Conservation (phyloP, 768 basidiomycete genomes). For the Pleurotus eryngii region DNA sequence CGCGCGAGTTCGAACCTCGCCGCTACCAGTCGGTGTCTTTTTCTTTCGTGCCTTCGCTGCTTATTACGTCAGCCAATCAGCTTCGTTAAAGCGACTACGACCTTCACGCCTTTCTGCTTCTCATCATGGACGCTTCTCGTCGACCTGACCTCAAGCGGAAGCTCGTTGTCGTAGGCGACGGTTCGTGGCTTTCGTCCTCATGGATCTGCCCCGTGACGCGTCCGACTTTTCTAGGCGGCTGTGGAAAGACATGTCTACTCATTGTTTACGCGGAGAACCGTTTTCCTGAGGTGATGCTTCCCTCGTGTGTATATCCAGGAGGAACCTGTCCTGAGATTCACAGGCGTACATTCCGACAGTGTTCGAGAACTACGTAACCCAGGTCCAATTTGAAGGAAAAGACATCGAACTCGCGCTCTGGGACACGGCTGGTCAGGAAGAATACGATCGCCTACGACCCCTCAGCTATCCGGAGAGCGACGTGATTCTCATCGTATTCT, state of each 20-base stretch:
- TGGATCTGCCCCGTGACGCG: background rate
- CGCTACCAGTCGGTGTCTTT: constrained; percentile 52
- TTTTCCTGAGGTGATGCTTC: constrained; percentile 76
- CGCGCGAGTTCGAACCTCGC: constrained; percentile 93
- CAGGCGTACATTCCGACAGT: constrained; percentile 93
- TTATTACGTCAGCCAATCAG: no score
- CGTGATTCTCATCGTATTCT: constrained; percentile 93
- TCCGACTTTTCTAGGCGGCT: constrained; percentile 53
- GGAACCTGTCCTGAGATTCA: constrained; percentile 15
- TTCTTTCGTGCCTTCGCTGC: background rate
- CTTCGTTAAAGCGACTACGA: background rate
- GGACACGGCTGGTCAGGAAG: constrained; percentile 98
- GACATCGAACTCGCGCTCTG: constrained; percentile 94
- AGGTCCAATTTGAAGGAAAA: constrained; percentile 83
- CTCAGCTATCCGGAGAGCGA: constrained; percentile 87
- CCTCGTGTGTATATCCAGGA: constrained; percentile 12
- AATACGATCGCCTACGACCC: constrained; percentile 87
- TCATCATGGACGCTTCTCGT: constrained; percentile 32
- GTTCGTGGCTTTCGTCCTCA: constrained; percentile 37
- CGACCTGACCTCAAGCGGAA: constrained; percentile 84
- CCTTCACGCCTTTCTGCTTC: background rate
- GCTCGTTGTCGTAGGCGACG: constrained; percentile 86
- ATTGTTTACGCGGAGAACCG: constrained; percentile 97
- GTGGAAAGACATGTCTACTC: constrained; percentile 92
- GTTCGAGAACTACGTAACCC: constrained; percentile 91